Conservation (phyloP, 1,284 basidiomycete genomes). For the Serendipita sp. region DNA sequence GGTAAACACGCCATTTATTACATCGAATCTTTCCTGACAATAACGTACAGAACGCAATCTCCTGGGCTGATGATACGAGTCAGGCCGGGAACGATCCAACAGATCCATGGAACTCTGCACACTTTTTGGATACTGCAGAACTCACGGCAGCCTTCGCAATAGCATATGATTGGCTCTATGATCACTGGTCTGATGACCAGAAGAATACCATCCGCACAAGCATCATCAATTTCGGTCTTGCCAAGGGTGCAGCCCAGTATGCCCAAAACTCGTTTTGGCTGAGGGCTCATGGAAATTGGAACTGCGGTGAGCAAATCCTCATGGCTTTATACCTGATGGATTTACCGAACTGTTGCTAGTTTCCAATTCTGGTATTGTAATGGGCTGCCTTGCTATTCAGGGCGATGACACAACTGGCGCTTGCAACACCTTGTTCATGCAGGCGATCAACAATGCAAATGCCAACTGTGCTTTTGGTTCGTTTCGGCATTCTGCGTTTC, state of each 20-base stretch:
- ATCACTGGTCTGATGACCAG: constrained; percentile 67
- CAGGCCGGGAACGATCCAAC: constrained; percentile 47
- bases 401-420: constrained; percentile 29
- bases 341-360: constrained; percentile 13
- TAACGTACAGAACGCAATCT: constrained; percentile 45
- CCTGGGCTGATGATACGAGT: constrained; percentile 35
- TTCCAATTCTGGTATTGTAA: constrained; percentile 27
- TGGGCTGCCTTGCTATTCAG: constrained; percentile 24
- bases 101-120: constrained; percentile 64
- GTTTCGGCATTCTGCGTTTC: constrained; percentile 27
- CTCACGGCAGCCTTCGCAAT: constrained; percentile 77
- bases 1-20: constrained; percentile 30
- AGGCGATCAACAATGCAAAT: constrained; percentile 28
- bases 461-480: constrained; percentile 32
- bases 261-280: constrained; percentile 24
- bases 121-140: constrained; percentile 94
- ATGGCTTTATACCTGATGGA: constrained; percentile 12
- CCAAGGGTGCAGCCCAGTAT: constrained; percentile 42
- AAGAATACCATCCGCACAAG: constrained; percentile 55
- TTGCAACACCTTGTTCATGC: constrained; percentile 25
- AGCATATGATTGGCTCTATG: constrained; percentile 93
- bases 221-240: constrained; percentile 70
- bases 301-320: constrained; percentile 36
- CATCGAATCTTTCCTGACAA: constrained; percentile 19
- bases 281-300: constrained; percentile 77